Conservation (phyloP, 2,329 filamentous ascomycete species). For the Calonectria honghensis region DNA sequence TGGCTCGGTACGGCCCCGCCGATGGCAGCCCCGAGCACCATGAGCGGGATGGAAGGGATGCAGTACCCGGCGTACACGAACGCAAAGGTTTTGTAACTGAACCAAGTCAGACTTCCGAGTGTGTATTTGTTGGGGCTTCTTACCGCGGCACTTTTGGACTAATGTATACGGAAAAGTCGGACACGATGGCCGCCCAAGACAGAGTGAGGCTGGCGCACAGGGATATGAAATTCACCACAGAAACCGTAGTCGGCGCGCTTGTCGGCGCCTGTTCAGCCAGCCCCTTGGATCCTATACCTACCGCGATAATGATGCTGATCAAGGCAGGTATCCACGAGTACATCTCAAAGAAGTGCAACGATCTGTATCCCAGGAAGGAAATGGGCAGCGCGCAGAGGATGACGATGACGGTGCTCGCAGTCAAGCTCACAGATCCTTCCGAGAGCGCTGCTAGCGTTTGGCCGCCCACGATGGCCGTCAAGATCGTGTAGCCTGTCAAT, state of each 20-base stretch:
- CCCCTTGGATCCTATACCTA: background rate
- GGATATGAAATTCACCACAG: background rate
- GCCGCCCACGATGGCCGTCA: background rate
- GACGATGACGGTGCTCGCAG: background rate
- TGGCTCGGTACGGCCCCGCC: background rate
- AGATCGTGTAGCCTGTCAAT: background rate
- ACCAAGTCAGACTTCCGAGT: too few species aligned
- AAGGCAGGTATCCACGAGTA: background rate
- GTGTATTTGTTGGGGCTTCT: background rate
- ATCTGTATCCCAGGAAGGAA: background rate
- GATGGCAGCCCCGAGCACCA: background rate
- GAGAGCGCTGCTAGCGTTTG: background rate
- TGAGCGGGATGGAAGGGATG: background rate
- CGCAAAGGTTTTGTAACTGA: background rate
- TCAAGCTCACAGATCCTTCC: background rate
- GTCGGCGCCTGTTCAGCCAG: background rate
- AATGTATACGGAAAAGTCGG: background rate
- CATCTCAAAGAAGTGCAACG: background rate
- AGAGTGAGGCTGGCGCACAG: background rate
- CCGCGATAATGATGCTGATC: background rate
- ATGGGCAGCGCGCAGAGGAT: background rate
- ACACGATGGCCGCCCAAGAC: background rate
- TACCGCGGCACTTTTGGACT: background rate
- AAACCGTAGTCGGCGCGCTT: background rate
- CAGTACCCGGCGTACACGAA: background rate